These are phyloP conservation scores for Penicillium samsonianum DNA, from an alignment of 495 filamentous ascomycete genomes.

Conservation along the genomic window DNA sequence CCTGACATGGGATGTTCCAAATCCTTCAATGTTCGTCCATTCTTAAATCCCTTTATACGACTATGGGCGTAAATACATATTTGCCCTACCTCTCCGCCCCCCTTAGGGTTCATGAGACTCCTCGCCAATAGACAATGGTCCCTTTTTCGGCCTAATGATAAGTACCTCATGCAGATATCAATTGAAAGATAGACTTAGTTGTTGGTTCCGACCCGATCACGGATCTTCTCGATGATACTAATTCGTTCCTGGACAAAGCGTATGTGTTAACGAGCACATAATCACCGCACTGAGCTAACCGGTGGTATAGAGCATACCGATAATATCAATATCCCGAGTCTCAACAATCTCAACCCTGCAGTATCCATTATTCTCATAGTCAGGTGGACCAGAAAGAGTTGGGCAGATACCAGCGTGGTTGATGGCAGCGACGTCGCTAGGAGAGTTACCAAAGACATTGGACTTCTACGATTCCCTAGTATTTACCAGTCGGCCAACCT, in stretches of 20 bases:
- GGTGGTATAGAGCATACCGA: conserved; percentile 45
- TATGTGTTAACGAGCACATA: neutral
- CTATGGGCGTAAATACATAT: neutral
- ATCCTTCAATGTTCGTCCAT: neutral
- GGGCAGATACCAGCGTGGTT: conserved; percentile 88
- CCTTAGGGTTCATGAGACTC: conserved; percentile 14
- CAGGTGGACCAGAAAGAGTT: conserved; percentile 68
- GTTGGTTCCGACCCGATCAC: conserved; percentile 67
- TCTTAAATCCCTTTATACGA: neutral
- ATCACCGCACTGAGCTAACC: neutral
- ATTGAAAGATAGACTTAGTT: conserved; percentile 81
- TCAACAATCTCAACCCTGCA: conserved; percentile 80
- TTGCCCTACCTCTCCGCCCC: neutral
- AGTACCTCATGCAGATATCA: conserved; percentile 72
- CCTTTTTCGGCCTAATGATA: conserved; percentile 65
- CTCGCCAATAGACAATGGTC: conserved; percentile 40
- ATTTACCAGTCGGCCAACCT: neutral
- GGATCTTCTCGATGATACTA: conserved; percentile 76
- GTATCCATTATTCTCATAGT: conserved; percentile 80
- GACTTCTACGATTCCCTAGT: conserved; percentile 61
- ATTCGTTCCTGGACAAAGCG: conserved; percentile 33
- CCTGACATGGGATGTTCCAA: neutral
- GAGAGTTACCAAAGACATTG: conserved; percentile 71
- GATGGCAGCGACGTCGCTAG: conserved; percentile 61
- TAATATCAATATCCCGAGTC: conserved; percentile 75